phyloP scores from a whole-genome alignment of 345 rosid genomes.

The Erucastrum elatum region DNA sequence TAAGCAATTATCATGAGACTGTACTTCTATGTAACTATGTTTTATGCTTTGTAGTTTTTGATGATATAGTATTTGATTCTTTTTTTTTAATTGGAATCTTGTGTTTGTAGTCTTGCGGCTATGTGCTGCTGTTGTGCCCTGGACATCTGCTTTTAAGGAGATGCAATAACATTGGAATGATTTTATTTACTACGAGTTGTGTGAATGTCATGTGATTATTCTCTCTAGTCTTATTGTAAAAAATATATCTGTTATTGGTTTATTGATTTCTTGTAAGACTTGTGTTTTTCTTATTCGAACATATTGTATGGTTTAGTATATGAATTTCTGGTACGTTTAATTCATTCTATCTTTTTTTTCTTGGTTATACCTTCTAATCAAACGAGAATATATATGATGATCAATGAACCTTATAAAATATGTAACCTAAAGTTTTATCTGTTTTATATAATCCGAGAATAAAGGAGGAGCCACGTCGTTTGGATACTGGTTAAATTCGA shows the following conservation, averaged over 20 bases:
- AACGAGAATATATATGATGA: background rate
- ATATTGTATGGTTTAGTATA: background rate
- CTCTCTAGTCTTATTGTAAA: background rate
- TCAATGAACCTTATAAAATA: background rate
- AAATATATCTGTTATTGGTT: background rate
- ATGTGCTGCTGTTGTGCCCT: slow-evolving; percentile 42
- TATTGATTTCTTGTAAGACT: slow-evolving; percentile 10
- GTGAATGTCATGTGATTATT: slow-evolving; percentile 22
- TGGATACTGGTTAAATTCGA: background rate
- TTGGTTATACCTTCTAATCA: background rate
- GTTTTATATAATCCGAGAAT: background rate
- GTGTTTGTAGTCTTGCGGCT: slow-evolving; percentile 37
- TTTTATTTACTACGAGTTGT: background rate
- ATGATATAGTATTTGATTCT: background rate
- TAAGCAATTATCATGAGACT: slow-evolving; percentile 6
- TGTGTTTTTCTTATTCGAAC: background rate
- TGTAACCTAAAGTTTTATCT: background rate
- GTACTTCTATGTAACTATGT: background rate
- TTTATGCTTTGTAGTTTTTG: background rate
- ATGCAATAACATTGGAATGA: background rate
- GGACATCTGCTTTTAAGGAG: slow-evolving; percentile 35
- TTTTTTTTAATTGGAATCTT: background rate
- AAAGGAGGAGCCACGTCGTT: background rate
- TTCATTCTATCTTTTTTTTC: background rate
- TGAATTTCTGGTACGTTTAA: background rate